Conservation (phyloP, 2,329 filamentous ascomycete species). For the Pseudocercospora pini-densiflorae region DNA sequence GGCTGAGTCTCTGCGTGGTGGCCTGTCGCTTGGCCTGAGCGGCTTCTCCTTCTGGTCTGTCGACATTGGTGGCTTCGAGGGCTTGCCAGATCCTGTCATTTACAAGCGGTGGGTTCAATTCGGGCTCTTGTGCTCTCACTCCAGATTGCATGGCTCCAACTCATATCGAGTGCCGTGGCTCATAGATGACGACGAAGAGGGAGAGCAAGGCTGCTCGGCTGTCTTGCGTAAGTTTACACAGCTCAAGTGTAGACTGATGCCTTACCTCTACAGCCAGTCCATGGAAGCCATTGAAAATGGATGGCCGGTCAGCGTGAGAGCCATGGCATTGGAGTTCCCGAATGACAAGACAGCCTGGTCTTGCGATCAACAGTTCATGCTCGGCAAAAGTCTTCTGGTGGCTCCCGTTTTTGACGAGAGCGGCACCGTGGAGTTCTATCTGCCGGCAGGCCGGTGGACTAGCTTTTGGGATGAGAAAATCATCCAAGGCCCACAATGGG, state of each 20-base stretch:
- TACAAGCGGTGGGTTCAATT: slow-evolving; percentile 83
- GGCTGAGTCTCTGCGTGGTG: slow-evolving; percentile 71
- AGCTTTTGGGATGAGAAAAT: slow-evolving; percentile 52
- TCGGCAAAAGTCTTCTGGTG: slow-evolving; percentile 67
- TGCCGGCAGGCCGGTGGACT: slow-evolving; percentile 59
- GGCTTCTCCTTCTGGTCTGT: slow-evolving; percentile 72
- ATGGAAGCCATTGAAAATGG: slow-evolving; percentile 57
- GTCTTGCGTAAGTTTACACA: slow-evolving; percentile 59
- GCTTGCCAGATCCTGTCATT: slow-evolving; percentile 64
- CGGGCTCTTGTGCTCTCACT: slow-evolving; percentile 71
- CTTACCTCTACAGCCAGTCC: slow-evolving; percentile 61
- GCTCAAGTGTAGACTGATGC: slow-evolving; percentile 62
- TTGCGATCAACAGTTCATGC: slow-evolving; percentile 74
- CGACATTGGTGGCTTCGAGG: slow-evolving; percentile 75
- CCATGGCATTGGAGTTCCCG: slow-evolving; percentile 72
- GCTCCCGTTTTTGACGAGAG: slow-evolving; percentile 68
- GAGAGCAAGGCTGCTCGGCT: slow-evolving; percentile 55
- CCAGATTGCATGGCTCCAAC: slow-evolving; percentile 69
- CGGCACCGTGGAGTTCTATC: slow-evolving; percentile 69
- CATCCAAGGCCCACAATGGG: slow-evolving; percentile 50
- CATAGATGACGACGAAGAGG: slow-evolving; percentile 64
- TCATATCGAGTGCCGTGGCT: slow-evolving; percentile 78
- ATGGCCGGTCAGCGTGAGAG: slow-evolving; percentile 63
- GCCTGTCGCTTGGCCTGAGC: slow-evolving; percentile 65
- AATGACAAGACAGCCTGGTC: slow-evolving; percentile 70